Evolutionary conservation across 2,329 filamentous ascomycete species (phyloP).

Genomic region (Ceratocystis harringtonii): DNA sequence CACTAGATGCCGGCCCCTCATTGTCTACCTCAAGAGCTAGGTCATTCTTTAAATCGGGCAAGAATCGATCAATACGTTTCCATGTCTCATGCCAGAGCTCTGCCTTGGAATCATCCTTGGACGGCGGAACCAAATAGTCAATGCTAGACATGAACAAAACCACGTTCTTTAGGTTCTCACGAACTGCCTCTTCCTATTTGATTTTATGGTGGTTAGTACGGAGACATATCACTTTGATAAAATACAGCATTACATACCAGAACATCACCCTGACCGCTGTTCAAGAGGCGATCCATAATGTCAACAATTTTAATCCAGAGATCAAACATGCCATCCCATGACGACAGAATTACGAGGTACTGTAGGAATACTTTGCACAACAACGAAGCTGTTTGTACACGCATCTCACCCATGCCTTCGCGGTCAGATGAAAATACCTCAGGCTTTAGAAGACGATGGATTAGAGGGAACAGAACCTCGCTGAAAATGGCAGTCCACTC

Average conservation of each 20-base stretch:
- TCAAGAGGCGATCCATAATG: slow-evolving; percentile 91
- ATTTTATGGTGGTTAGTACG: neutral
- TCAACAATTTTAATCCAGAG: slow-evolving; percentile 86
- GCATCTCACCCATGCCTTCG: slow-evolving; percentile 85
- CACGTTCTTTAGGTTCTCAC: slow-evolving; percentile 91
- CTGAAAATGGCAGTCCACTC: slow-evolving; percentile 94
- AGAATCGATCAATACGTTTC: slow-evolving; percentile 50
- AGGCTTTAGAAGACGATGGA: slow-evolving; percentile 74
- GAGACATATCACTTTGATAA: neutral
- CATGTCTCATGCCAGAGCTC: slow-evolving; percentile 47
- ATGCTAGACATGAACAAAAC: slow-evolving; percentile 87
- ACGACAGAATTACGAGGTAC: slow-evolving; percentile 70
- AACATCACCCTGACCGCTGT: slow-evolving; percentile 81
- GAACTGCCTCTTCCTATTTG: slow-evolving; percentile 74
- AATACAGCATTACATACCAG: slow-evolving; percentile 42
- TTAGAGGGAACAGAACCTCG: slow-evolving; percentile 84
- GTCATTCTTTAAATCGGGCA: slow-evolving; percentile 45
- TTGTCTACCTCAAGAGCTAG: slow-evolving; percentile 35
- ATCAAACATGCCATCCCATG: slow-evolving; percentile 79
- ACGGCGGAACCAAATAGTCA: slow-evolving; percentile 63
- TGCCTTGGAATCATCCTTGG: slow-evolving; percentile 38
- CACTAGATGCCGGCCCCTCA: slow-evolving; percentile 3
- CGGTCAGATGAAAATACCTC: slow-evolving; percentile 88
- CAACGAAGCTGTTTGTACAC: slow-evolving; percentile 78
- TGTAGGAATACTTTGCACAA: slow-evolving; percentile 93